Conservation (phyloP, 768 basidiomycete species). For the Kwoniella sp. region DNA sequence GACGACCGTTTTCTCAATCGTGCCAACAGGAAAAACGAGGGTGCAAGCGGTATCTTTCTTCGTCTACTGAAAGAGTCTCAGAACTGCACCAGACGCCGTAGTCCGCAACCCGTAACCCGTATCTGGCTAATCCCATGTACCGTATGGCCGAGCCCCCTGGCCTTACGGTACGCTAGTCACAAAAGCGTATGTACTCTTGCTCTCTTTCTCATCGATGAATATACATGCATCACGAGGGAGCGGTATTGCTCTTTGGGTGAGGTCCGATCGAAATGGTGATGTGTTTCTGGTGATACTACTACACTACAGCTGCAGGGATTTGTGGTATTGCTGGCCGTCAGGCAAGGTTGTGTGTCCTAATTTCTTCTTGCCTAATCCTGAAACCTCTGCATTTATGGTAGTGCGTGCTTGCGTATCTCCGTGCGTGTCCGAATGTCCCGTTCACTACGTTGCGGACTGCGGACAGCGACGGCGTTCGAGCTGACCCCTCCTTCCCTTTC, state of each 20-base stretch:
- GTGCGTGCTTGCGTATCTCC: background rate
- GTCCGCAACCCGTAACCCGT: too few species aligned
- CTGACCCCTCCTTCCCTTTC: background rate
- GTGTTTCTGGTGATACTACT: background rate
- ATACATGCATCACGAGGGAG: too few species aligned
- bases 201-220: background rate
- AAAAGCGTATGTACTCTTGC: background rate
- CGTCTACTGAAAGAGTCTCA: too few species aligned
- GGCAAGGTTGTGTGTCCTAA: too few species aligned
- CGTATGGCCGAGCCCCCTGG: background rate
- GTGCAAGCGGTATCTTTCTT: background rate
- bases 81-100: too few species aligned
- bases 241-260: too few species aligned
- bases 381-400: background rate
- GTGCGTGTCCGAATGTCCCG: background rate
- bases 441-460: too few species aligned
- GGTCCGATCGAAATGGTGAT: background rate
- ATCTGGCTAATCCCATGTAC: background rate
- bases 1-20: background rate
- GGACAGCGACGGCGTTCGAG: background rate
- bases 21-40: background rate
- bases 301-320: too few species aligned
- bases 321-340: too few species aligned
- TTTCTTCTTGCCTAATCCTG: too few species aligned
- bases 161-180: constrained; percentile 1